Evolutionary conservation across 139 green algal genomes (phyloP), one percentile per base, ranked within the genome.

Genomic region (Chlamydomonas sphaeroides): DNA sequence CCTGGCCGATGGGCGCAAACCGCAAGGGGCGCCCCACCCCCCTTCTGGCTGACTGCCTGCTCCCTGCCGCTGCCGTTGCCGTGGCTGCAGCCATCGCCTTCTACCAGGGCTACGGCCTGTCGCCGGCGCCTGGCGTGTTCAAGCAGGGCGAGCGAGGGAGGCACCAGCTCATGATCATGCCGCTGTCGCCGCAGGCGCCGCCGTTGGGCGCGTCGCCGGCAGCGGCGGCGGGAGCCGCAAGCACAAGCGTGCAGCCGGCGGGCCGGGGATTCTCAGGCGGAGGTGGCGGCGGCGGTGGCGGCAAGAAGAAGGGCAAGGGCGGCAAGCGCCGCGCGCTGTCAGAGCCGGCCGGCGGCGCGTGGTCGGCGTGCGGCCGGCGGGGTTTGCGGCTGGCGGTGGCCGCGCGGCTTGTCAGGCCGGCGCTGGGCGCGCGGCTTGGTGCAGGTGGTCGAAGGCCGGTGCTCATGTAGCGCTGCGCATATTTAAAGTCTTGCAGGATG

Each of bases 91-190:
- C 78, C 10, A 28, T 83, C 1, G 65, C 78, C 10, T 90, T 90
- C 65, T 90, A 90, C 66, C 11, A 28, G 6, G 5, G 21, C 25
- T 86, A 81, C 59, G 86, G 86, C 59, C 85, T 90, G 57, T 39
- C 32, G 10, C 4, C 42, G 0, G 42, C 25, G 2, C 75, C 61
- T 0, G 41, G 8, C 3, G 32, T 72, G 42, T 82, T 36, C 59
- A 82, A 82, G 59, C 75, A 72, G 75, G 75, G 75, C 20, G 62
- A 82, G 61, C 61, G 75, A 32, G 75, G 75, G 32, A 18, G 62
- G 5, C 75, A 82, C 75, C n/a, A 53, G 61, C 75, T 82, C 14
- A 72, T 82, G 75, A 20, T n/a, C 33, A 20, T 73, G 75, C 32
- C 61, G 21, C 61, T 82, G 73, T 5, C 0, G 30, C 20, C 18